Evolutionary conservation across 257 asterid species (phyloP).

Genomic region (Solanum sparsipilum): DNA sequence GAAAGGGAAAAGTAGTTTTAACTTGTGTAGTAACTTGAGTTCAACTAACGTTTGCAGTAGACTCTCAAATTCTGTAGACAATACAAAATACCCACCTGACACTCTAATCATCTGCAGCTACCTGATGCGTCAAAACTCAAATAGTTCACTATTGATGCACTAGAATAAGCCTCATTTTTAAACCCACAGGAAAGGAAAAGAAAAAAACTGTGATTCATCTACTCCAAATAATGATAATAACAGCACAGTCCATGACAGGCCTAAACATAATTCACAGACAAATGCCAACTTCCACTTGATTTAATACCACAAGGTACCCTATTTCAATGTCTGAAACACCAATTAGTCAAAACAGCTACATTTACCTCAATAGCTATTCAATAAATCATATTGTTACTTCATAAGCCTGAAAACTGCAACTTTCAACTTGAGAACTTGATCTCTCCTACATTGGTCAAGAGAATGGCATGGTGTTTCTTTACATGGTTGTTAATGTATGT

Average conservation of each 20-base stretch:
- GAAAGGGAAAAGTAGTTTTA: background rate
- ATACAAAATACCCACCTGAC: background rate
- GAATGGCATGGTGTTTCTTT: background rate
- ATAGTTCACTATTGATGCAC: background rate
- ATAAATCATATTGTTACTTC: background rate
- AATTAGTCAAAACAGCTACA: background rate
- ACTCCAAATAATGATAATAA: background rate
- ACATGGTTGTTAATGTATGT: background rate
- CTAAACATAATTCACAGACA: background rate
- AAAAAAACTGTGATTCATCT: background rate
- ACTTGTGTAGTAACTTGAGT: background rate
- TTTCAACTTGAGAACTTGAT: background rate
- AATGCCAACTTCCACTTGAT: background rate
- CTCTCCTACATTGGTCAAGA: background rate
- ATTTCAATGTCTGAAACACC: background rate
- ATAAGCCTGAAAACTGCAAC: background rate
- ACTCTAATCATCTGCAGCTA: background rate
- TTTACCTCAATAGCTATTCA: background rate
- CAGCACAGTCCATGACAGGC: background rate
- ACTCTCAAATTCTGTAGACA: background rate
- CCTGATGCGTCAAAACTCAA: background rate
- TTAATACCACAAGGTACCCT: background rate
- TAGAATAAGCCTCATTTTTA: background rate
- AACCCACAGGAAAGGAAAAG: background rate
- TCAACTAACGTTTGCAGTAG: background rate